Percentiles rank a stretch among this genome's conserved stretches.
Evolutionary conservation across 2,329 filamentous ascomycete species (phyloP).

Genomic region (Pyrenophora graminea): DNA sequence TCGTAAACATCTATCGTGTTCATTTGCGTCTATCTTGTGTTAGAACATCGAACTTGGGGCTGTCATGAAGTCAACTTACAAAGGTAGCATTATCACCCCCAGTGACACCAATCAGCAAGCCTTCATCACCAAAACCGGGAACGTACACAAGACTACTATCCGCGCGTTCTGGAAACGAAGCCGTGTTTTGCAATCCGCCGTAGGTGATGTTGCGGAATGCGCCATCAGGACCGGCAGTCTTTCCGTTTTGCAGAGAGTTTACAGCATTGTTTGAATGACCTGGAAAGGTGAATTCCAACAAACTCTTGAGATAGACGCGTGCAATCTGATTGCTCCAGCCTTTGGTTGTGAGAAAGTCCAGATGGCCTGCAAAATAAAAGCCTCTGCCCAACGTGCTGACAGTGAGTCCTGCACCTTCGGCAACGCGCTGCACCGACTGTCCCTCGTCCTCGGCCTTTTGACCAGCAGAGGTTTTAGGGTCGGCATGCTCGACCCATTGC

Average conservation of each 20-base stretch:
- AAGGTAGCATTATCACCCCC: slow-evolving; percentile 72
- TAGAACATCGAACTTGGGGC: slow-evolving; percentile 1
- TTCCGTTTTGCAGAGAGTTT: slow-evolving; percentile 56
- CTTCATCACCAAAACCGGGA: slow-evolving; percentile 74
- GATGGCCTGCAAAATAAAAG: slow-evolving; percentile 79
- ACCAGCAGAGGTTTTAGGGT: slow-evolving; percentile 66
- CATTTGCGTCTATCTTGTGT: slow-evolving; percentile 60
- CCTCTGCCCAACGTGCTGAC: slow-evolving; percentile 71
- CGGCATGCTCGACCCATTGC: slow-evolving; percentile 65
- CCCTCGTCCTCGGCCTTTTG: slow-evolving; percentile 63
- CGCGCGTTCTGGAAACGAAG: slow-evolving; percentile 72
- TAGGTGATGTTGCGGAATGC: slow-evolving; percentile 75
- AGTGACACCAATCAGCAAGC: slow-evolving; percentile 76
- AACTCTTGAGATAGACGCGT: slow-evolving; percentile 71
- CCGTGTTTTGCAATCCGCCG: slow-evolving; percentile 67
- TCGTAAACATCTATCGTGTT: slow-evolving; percentile 82
- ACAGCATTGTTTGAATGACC: slow-evolving; percentile 69
- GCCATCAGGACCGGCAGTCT: slow-evolving; percentile 64
- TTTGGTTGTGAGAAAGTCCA: slow-evolving; percentile 65
- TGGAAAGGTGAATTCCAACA: slow-evolving; percentile 77
- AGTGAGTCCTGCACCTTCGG: slow-evolving; percentile 73
- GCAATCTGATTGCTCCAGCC: slow-evolving; percentile 70
- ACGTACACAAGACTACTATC: slow-evolving; percentile 76
- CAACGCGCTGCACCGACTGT: slow-evolving; percentile 66
- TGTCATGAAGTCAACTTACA: slow-evolving; percentile 47